Evolutionary conservation across 352 stramenopile species (phyloP).

Genomic region (Elongisporangium undulatum): DNA sequence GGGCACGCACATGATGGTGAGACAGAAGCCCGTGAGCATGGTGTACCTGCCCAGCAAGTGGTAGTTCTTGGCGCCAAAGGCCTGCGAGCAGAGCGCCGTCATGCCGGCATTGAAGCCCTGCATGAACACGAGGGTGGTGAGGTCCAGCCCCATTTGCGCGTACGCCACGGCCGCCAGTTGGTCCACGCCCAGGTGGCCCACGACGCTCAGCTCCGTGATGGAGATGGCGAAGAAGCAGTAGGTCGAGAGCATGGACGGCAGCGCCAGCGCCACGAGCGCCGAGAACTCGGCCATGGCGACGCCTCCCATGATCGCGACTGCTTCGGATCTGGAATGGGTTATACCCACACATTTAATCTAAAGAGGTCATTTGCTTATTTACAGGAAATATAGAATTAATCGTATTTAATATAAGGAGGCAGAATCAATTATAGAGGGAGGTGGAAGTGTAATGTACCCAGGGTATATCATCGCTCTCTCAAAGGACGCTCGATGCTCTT

Average conservation of each 20-base stretch:
- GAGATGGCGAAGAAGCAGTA: constrained; percentile 82
- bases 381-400: too few relatives aligned
- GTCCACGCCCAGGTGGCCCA: constrained; percentile 73
- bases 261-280: constrained; percentile 47
- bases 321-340: neutral
- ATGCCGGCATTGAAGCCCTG: constrained; percentile 78
- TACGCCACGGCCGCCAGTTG: constrained; percentile 78
- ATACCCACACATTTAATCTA: neutral
- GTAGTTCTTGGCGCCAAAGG: constrained; percentile 82
- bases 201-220: constrained; percentile 76
- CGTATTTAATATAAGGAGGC: too few relatives aligned
- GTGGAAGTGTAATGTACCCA: too few relatives aligned
- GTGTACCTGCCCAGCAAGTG: constrained; percentile 62
- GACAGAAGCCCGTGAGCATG: constrained; percentile 49
- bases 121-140: constrained; percentile 76
- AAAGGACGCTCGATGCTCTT: too few relatives aligned
- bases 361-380: neutral
- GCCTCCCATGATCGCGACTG: neutral
- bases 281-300: constrained; percentile 16
- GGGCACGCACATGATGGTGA: constrained; percentile 61
- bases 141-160: constrained; percentile 73
- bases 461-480: too few relatives aligned
- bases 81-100: constrained; percentile 80
- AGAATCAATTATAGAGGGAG: too few relatives aligned
- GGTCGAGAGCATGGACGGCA: constrained; percentile 53